Evolutionary conservation across 1,284 basidiomycete genomes (phyloP), one percentile per base, ranked within the genome.

Genomic region (Ceratobasidium sp.): DNA sequence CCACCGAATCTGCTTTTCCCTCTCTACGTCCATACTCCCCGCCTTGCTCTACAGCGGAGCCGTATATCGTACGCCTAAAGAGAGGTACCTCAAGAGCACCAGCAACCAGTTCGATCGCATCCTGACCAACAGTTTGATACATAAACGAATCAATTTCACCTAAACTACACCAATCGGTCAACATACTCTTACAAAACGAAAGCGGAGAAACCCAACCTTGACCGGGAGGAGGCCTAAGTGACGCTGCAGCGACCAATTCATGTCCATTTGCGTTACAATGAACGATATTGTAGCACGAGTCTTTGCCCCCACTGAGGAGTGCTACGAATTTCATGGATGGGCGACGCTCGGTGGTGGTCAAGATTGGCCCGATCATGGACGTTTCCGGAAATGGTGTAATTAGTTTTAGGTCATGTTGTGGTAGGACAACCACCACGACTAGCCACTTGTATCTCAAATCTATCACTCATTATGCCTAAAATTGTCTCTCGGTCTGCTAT

Each of bases 111-210:
- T 96, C 92, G 66, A 99, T 93, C 5, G 96, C 95, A 80, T 96
- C 95, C 83, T 99, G 97, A 0, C 97, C 98, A 52, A 99, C 97
- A 7, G 97, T 98, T 84, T 99, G 98, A 84, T 98, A 99, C 85
- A 99, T 90, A 87, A 97, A 99, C 61, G 97, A 99, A 85, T 99
- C 97, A 82, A 99, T 91, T 87, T 99, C 98, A 87, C 99, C 98
- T 98, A 77, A 66, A 78, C 52, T 65, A 74, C 71, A 67, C 48
- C 17, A 69, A 28, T 61, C 54, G 44, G 6, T 3, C 44, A 42
- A 15, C 62, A 48, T 12, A 4, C 46, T 23, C 9, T 40, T 17
- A 26, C 33, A 23, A 65, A 10, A 56, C 42, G 6, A 28, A 74
- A n/a, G 54, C 65, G 10, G 13, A 56, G 12, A 20, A 52, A 48